Evolutionary conservation across 352 stramenopile species (phyloP).

Genomic region (Phytophthora macrochlamydospora): DNA sequence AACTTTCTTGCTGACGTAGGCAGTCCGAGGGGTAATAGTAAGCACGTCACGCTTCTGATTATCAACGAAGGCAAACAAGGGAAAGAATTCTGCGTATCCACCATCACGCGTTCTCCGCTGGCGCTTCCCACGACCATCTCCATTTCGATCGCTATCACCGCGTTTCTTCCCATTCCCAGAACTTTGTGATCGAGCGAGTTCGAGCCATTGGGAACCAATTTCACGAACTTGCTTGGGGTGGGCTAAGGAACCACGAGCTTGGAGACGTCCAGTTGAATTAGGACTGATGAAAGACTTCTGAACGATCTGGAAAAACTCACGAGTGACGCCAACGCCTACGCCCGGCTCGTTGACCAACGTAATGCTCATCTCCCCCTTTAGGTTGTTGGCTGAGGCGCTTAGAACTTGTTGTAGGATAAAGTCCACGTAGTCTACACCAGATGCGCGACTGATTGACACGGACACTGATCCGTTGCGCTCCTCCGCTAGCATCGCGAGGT

Average conservation of each 20-base stretch:
- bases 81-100: constrained; percentile 45
- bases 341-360: constrained; percentile 72
- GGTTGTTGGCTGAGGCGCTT: constrained; percentile 43
- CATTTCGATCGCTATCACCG: constrained; percentile 1
- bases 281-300: constrained; percentile 65
- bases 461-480: constrained; percentile 55
- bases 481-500: constrained; percentile 64
- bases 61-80: constrained; percentile 58
- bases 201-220: constrained; percentile 68
- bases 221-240: constrained; percentile 46
- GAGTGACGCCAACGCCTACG: constrained; percentile 63
- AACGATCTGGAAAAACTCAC: constrained; percentile 81
- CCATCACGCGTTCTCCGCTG: constrained; percentile 7
- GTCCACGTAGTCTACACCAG: constrained; percentile 65
- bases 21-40: constrained; percentile 33
- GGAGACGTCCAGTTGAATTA: constrained; percentile 13
- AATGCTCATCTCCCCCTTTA: constrained; percentile 73
- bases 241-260: background rate
- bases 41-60: constrained; percentile 38
- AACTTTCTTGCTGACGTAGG: constrained; percentile 36
- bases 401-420: constrained; percentile 77
- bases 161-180: constrained; percentile 15
- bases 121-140: constrained; percentile 8
- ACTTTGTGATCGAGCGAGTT: constrained; percentile 51
- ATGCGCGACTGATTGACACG: constrained; percentile 66